A percentile compares a stretch with the other conserved stretches of the same genome.
Evolutionary conservation across 2,329 filamentous ascomycete species (phyloP).

Genomic region (Rutstroemia sp.): DNA sequence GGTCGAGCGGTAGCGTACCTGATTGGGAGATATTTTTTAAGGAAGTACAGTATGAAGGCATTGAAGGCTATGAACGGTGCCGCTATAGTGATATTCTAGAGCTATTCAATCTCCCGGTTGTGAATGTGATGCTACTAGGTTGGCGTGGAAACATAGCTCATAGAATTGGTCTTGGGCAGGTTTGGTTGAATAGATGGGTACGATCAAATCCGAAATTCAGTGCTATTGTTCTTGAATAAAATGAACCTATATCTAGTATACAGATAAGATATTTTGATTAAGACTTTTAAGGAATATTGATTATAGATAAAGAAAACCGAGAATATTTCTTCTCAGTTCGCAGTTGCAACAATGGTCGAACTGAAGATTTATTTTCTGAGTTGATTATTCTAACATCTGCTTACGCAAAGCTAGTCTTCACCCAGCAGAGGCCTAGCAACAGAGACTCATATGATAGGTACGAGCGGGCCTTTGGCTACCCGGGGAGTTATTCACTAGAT

Average conservation of each 20-base stretch:
- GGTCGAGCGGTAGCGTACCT: not conserved
- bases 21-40: not conserved
- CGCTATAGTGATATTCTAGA: not conserved
- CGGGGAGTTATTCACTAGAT: too few species aligned
- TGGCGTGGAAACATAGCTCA: not conserved
- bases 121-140: not conserved
- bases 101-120: not conserved
- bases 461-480: too few species aligned
- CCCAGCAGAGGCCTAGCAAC: too few species aligned
- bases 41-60: not conserved
- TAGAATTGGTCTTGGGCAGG: not conserved
- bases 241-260: not conserved
- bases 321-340: too few species aligned
- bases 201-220: not conserved
- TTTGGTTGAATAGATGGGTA: not conserved
- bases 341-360: too few species aligned
- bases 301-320: too few species aligned
- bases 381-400: too few species aligned
- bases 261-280: not conserved
- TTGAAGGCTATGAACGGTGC: not conserved
- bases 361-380: too few species aligned
- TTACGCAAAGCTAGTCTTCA: too few species aligned
- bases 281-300: too few species aligned
- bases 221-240: not conserved
- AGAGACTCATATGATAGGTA: too few species aligned